Conservation (phyloP, 2,329 filamentous ascomycete species). For the Leptodontidium sp. region DNA sequence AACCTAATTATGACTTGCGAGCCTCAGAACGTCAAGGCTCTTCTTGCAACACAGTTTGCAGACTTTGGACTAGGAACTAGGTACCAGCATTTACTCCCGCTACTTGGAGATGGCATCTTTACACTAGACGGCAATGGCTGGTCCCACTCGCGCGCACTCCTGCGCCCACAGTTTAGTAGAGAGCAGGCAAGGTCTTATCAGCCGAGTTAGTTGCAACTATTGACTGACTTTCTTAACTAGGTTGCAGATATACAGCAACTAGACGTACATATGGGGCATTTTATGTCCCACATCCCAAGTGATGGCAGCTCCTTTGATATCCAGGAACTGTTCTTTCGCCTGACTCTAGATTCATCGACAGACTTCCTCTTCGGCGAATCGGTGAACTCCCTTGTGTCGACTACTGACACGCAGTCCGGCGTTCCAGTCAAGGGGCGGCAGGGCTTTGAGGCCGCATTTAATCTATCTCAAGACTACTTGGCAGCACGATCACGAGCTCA, state of each 20-base stretch:
- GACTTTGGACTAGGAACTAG: constrained; percentile 59
- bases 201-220: neutral
- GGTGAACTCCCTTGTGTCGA: neutral
- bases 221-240: neutral
- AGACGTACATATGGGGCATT: neutral
- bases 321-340: neutral
- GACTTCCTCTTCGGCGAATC: constrained; percentile 17
- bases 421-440: neutral
- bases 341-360: constrained; percentile 11
- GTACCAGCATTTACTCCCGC: constrained; percentile 52
- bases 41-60: constrained; percentile 61
- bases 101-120: constrained; percentile 64
- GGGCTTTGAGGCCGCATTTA: neutral
- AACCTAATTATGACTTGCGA: constrained; percentile 41
- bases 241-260: neutral
- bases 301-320: neutral
- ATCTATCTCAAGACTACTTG: neutral
- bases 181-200: neutral
- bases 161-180: constrained; percentile 70
- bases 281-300: neutral
- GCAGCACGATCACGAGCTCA: neutral
- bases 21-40: constrained; percentile 61
- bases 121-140: constrained; percentile 59
- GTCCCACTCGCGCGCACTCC: constrained; percentile 50
- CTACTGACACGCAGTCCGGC: neutral